Evolutionary conservation across 306 rosid species (phyloP).

Genomic region (Cicer yamashitae): DNA sequence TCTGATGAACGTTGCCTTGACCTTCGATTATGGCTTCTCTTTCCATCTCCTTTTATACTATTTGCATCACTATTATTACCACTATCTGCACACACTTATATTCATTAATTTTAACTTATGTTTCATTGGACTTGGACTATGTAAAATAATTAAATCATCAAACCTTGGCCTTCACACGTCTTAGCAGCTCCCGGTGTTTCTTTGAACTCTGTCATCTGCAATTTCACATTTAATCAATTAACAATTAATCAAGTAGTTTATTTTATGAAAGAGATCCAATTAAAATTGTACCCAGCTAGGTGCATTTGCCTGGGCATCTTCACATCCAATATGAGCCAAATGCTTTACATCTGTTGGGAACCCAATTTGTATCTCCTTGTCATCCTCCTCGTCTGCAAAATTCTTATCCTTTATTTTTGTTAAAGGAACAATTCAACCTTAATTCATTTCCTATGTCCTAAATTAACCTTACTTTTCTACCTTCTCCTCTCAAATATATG

Average conservation of each 20-base stretch:
- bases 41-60: slow-evolving; percentile 30
- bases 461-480: background rate
- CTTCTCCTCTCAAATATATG: background rate
- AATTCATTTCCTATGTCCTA: background rate
- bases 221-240: background rate
- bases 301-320: slow-evolving; percentile 43
- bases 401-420: background rate
- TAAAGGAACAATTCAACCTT: background rate
- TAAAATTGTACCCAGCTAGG: slow-evolving; percentile 57
- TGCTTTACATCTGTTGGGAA: slow-evolving; percentile 89
- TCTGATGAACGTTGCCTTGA: slow-evolving; percentile 49
- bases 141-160: background rate
- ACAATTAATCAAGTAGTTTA: background rate
- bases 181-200: slow-evolving; percentile 47
- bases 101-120: background rate
- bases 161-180: slow-evolving; percentile 55
- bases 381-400: slow-evolving; percentile 72
- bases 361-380: slow-evolving; percentile 78
- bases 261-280: background rate
- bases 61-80: background rate
- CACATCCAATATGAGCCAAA: slow-evolving; percentile 63
- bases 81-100: slow-evolving; percentile 30
- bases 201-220: slow-evolving; percentile 77
- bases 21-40: slow-evolving; percentile 40
- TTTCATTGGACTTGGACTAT: too few species aligned